Conservation (phyloP, 2,329 filamentous ascomycete genomes). For the Metarhizium humberi region DNA sequence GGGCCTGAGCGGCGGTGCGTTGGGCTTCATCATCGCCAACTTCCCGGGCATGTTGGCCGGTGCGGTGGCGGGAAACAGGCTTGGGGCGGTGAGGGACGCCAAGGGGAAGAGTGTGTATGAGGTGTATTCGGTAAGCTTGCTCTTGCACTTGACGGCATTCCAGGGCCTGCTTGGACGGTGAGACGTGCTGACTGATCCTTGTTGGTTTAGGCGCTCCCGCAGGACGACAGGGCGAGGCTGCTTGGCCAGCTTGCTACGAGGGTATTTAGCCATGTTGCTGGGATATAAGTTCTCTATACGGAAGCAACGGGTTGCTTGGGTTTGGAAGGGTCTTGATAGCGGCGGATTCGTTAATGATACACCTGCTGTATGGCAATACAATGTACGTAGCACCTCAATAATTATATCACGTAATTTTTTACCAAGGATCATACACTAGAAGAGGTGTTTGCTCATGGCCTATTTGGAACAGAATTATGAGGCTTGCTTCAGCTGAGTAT, state of each 20-base stretch:
- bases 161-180: not conserved
- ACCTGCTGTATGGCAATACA: not conserved
- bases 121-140: conserved; percentile 57
- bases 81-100: conserved; percentile 83
- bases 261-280: conserved; percentile 74
- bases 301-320: not conserved
- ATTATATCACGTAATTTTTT: not conserved
- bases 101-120: conserved; percentile 92
- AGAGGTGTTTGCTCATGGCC: not conserved
- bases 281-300: conserved; percentile 16
- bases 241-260: conserved; percentile 77
- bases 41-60: conserved; percentile 82
- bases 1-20: conserved; percentile 74
- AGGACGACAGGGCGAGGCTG: conserved; percentile 69
- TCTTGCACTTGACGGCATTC: not conserved
- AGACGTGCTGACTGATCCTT: not conserved
- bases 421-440: not conserved
- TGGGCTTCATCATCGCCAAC: conserved; percentile 94
- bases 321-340: not conserved
- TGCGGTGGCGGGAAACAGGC: conserved; percentile 80
- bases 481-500: not conserved
- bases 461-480: not conserved
- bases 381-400: not conserved
- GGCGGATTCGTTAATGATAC: not conserved
- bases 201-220: conserved; percentile 61